Percentiles rank a stretch among this genome's conserved stretches.
These are phyloP conservation scores for Murraya koenigii DNA, from an alignment of 345 rosid species.

Conservation along the genomic window DNA sequence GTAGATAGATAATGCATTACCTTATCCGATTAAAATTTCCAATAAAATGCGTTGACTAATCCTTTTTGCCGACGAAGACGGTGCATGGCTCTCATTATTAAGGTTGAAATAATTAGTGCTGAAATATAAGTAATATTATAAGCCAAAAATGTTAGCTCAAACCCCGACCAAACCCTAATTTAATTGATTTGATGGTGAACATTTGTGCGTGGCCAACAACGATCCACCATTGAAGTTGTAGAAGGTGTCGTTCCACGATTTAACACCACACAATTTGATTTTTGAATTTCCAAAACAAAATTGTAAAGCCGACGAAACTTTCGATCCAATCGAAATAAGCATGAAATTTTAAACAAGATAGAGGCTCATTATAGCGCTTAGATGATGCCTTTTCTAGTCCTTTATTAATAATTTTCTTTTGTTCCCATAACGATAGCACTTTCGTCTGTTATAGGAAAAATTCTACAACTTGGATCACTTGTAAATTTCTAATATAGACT, in stretches of 20 bases:
- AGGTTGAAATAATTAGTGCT: not conserved
- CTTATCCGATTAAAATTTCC: not conserved
- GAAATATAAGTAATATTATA: slow-evolving; percentile 6
- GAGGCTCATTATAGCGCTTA: no score
- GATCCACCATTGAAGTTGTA: not conserved
- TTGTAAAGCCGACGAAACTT: not conserved
- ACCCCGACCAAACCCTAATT: not conserved
- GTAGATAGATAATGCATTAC: not conserved
- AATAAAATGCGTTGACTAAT: slow-evolving; percentile 11
- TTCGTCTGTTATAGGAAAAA: no score
- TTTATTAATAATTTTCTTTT: no score
- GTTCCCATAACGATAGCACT: no score
- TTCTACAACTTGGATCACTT: no score
- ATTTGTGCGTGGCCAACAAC: slow-evolving; percentile 1
- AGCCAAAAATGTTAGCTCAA: slow-evolving; percentile 8
- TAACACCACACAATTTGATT: not conserved
- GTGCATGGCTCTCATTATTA: not conserved
- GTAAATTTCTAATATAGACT: no score
- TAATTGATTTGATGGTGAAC: not conserved
- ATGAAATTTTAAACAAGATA: no score
- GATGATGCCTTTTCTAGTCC: no score
- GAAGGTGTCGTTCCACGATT: not conserved
- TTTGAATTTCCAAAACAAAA: not conserved
- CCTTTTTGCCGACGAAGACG: slow-evolving; percentile 5
- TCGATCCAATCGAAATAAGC: not conserved